Percentiles rank a stretch among this genome's conserved stretches.
Conservation (phyloP, 306 rosid genomes). For the Rosa lucieae region DNA sequence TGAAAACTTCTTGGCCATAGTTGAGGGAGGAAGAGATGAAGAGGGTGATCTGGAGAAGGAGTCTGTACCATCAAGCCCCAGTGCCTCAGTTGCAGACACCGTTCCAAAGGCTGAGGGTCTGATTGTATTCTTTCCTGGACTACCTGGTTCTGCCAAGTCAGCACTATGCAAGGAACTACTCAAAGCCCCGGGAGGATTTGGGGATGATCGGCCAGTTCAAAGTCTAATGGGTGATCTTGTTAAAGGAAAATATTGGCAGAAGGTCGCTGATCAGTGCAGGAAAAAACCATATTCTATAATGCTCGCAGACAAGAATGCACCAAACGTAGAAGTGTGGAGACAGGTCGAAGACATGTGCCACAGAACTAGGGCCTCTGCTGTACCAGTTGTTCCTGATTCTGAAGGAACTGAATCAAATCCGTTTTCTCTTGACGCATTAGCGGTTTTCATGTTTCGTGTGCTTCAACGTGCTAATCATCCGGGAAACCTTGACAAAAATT, state of each 20-base stretch:
- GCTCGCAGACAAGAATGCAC: slow-evolving; percentile 99
- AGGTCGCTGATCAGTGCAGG: slow-evolving; percentile 68
- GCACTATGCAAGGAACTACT: slow-evolving; percentile 91
- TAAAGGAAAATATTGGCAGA: slow-evolving; percentile 92
- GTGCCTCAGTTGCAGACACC: slow-evolving; percentile 47
- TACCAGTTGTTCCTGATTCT: slow-evolving; percentile 89
- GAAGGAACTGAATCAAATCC: slow-evolving; percentile 97
- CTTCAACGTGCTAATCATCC: slow-evolving; percentile 93
- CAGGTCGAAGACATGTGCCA: slow-evolving; percentile 87
- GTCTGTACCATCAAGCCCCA: slow-evolving; percentile 49
- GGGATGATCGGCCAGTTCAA: slow-evolving; percentile 76
- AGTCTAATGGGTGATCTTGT: slow-evolving; percentile 93
- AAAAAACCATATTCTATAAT: slow-evolving; percentile 84
- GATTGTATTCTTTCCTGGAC: slow-evolving; percentile 91
- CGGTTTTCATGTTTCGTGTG: slow-evolving; percentile 81
- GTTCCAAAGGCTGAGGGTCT: slow-evolving; percentile 78
- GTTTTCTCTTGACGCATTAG: slow-evolving; percentile 82
- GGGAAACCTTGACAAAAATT: slow-evolving; percentile 92
- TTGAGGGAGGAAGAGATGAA: slow-evolving; percentile 74
- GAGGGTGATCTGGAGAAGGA: slow-evolving; percentile 77
- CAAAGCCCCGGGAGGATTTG: slow-evolving; percentile 61
- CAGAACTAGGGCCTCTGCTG: slow-evolving; percentile 72
- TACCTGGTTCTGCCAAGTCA: slow-evolving; percentile 94
- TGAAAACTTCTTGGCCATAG: slow-evolving; percentile 85
- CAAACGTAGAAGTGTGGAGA: slow-evolving; percentile 97